Evolutionary conservation across 2,329 filamentous ascomycete genomes (phyloP), one percentile per base, ranked within the genome.

Genomic region (Ophiosphaerella herpotricha): DNA sequence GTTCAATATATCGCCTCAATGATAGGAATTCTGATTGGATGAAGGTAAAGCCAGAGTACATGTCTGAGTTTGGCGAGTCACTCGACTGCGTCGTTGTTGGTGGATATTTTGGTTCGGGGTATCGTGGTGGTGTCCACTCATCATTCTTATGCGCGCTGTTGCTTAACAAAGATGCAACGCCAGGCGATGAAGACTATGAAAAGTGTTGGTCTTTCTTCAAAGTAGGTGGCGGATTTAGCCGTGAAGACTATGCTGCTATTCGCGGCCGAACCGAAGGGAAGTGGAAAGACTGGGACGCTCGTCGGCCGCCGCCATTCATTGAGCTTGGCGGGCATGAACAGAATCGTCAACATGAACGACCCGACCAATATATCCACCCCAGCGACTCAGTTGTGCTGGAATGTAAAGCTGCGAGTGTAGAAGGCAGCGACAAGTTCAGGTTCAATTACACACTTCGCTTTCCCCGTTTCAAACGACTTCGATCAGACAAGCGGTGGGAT

Each of bases 1-100:
- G 88, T 5, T 96, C 92, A 0, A 82, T 85, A 65, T 99, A 99
- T 70, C 82, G 85, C 6, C 80, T 97, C 8, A 96, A 96, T 66
- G 89, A 90, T 60, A 88, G 94, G 40, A 94, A 95, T 64, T 90
- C 96, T 62, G 90, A 96, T 73, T 99, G 94, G 94, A 88, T 97
- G 75, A 99, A 99, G 71, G 92, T 99, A 7, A 99, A 99, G 66
- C 94, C 94, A 1, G 94, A 99, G 58, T 99, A 99, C 72, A 97
- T 97, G 92, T 87, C 87, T 2, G 93, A 96, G 55, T 96, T 94
- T 70, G 94, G 94, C 54, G 93, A 97, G 74, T 90, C 88, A 0
- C 83, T 99, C 3, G 94, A 99, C 69, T 91, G 91, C 58, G 77
- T 97, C 12, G 80, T 99, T 13, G 85, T 99, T 45, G 94, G 93